Conservation (phyloP, 148 eudicot genomes). For the Rhododendron mucronatum region DNA sequence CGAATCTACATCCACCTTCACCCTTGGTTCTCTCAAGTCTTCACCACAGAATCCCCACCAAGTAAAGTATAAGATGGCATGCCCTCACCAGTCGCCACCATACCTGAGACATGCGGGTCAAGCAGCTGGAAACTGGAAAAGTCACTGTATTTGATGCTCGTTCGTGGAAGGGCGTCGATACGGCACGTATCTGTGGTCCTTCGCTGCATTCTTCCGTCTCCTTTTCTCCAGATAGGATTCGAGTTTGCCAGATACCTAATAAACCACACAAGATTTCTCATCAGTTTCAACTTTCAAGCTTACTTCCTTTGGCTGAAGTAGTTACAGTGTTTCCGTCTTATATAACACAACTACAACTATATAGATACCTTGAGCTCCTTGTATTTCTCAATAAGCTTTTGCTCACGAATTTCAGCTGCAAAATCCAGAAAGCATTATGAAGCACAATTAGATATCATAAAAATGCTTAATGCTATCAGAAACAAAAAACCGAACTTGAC, state of each 20-base stretch:
- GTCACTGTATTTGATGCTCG: slow-evolving; percentile 21
- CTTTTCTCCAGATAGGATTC: slow-evolving; percentile 67
- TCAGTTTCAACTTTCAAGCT: background rate
- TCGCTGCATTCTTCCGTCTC: slow-evolving; percentile 71
- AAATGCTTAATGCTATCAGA: background rate
- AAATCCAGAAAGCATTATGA: slow-evolving; percentile 11
- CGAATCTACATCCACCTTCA: background rate
- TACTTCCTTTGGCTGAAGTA: background rate
- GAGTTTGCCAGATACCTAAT: slow-evolving; percentile 75
- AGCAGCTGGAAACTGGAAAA: background rate
- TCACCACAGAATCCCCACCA: background rate
- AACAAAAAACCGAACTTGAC: background rate
- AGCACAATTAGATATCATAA: background rate
- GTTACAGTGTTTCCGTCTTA: background rate
- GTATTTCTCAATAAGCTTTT: slow-evolving; percentile 59
- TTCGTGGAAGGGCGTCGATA: slow-evolving; percentile 47
- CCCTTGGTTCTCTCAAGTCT: background rate
- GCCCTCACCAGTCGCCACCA: background rate
- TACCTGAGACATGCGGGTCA: background rate
- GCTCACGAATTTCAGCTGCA: slow-evolving; percentile 85
- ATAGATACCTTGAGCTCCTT: slow-evolving; percentile 64
- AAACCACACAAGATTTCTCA: background rate
- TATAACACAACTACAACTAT: background rate
- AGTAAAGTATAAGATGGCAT: background rate
- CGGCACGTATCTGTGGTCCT: slow-evolving; percentile 82